phyloP scores from a whole-genome alignment of 805 yeast species.

The Teunomyces atbi region DNA sequence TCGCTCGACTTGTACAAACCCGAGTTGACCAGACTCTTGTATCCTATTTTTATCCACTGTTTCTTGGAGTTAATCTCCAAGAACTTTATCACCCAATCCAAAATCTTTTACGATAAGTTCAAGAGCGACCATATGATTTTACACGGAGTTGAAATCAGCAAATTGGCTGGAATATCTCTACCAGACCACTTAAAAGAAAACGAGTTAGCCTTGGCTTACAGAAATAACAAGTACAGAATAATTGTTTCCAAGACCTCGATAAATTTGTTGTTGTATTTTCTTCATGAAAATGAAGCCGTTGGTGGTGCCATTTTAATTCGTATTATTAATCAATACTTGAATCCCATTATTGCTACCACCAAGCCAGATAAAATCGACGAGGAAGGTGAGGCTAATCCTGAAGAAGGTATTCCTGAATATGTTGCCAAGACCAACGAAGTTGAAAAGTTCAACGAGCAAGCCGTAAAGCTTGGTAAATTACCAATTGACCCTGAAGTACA shows the following conservation, averaged over 20 bases:
- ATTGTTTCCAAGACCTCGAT: constrained; percentile 80
- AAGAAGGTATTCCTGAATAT: constrained; percentile 52
- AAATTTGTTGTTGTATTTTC: constrained; percentile 76
- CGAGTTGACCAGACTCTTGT: constrained; percentile 77
- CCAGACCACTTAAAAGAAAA: constrained; percentile 83
- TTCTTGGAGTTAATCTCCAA: constrained; percentile 76
- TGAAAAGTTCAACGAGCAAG: constrained; percentile 64
- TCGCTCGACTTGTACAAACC: constrained; percentile 90
- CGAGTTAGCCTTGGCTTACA: constrained; percentile 73
- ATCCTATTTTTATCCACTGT: constrained; percentile 90
- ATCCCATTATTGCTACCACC: constrained; percentile 43
- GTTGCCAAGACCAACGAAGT: constrained; percentile 44
- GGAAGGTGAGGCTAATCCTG: constrained; percentile 49
- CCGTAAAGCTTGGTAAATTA: constrained; percentile 75
- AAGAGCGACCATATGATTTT: constrained; percentile 67
- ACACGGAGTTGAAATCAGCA: constrained; percentile 75
- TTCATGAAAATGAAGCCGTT: constrained; percentile 87
- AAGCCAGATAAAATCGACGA: constrained; percentile 41
- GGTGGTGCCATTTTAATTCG: constrained; percentile 90
- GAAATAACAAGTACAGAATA: constrained; percentile 69
- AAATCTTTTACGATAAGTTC: constrained; percentile 72
- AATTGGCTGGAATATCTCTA: constrained; percentile 69
- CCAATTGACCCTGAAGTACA: constrained; percentile 85
- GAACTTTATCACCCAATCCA: constrained; percentile 58
- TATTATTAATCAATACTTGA: constrained; percentile 80